These are phyloP conservation scores for Turnera subulata DNA, from an alignment of 345 rosid species.

Conservation along the genomic window DNA sequence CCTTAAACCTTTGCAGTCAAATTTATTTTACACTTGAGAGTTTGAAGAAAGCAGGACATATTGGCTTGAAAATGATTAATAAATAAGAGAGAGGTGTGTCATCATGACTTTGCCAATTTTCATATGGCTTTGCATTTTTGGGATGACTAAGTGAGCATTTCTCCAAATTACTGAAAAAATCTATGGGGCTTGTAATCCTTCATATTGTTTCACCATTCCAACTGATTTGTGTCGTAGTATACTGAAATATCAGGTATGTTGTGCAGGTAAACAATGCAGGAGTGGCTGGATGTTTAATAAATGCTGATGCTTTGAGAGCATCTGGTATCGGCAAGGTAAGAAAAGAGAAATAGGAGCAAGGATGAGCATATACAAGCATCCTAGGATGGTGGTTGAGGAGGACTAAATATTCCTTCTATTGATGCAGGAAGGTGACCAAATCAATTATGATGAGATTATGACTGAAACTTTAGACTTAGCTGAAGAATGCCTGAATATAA, in stretches of 20 bases:
- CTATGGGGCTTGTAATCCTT: constrained; percentile 1
- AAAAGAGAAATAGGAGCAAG: not conserved
- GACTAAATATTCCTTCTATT: no score
- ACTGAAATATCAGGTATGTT: constrained; percentile 1
- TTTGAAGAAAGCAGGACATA: no score
- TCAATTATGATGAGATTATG: not conserved
- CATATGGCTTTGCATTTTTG: constrained; percentile 8
- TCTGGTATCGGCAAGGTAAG: not conserved
- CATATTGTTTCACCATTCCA: constrained; percentile 16
- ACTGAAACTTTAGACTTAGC: constrained; percentile 4
- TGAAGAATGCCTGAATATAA: constrained; percentile 14
- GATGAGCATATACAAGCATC: not conserved
- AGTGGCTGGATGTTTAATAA: constrained; percentile 25
- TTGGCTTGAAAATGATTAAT: no score
- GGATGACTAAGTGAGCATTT: constrained; percentile 13
- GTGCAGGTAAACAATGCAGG: constrained; percentile 52
- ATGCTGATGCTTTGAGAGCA: constrained; percentile 23
- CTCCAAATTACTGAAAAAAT: constrained; percentile 10
- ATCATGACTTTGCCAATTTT: not conserved
- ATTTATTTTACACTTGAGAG: no score
- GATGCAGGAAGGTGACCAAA: constrained; percentile 1
- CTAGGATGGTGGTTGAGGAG: no score
- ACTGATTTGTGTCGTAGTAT: constrained; percentile 24
- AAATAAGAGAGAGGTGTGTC: no score
- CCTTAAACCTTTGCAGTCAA: no score